A percentile compares a stretch with the other conserved stretches of the same genome.
Conservation (phyloP, 164 flowering plant genomes). For the Echeveria elegans region DNA sequence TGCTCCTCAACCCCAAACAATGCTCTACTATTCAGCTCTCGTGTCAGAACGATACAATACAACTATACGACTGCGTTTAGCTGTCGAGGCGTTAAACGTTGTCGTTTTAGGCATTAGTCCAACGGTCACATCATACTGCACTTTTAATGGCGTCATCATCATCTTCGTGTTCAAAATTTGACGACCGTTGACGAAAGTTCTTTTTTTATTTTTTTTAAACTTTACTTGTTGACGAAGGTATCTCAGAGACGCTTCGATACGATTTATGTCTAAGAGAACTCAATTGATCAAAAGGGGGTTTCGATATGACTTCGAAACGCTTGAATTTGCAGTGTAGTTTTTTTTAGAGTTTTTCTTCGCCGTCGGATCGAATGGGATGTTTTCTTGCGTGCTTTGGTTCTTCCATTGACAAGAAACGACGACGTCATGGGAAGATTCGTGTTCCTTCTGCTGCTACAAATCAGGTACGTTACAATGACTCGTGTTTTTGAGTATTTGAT, state of each 20-base stretch:
- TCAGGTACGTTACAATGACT: constrained; percentile 16
- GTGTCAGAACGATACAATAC: too few species aligned
- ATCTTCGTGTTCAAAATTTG: constrained; percentile 10
- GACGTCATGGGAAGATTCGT: constrained; percentile 20
- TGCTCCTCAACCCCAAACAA: too few species aligned
- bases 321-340: background rate
- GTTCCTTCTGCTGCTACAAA: constrained; percentile 18
- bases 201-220: too few species aligned
- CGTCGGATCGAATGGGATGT: constrained; percentile 38
- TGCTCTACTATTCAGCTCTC: too few species aligned
- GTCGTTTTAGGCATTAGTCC: background rate
- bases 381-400: constrained; percentile 62
- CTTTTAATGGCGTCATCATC: background rate
- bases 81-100: too few species aligned
- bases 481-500: constrained; percentile 2
- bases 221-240: background rate
- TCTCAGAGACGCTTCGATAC: constrained; percentile 12
- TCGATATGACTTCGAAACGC: background rate
- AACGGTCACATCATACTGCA: constrained; percentile 23
- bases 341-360: background rate
- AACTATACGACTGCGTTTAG: background rate
- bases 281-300: background rate
- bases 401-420: constrained; percentile 24
- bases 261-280: background rate
- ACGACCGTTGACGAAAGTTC: constrained; percentile 29